phyloP scores from a whole-genome alignment of 2,329 filamentous ascomycete species.

The Aspergillus texensis region DNA sequence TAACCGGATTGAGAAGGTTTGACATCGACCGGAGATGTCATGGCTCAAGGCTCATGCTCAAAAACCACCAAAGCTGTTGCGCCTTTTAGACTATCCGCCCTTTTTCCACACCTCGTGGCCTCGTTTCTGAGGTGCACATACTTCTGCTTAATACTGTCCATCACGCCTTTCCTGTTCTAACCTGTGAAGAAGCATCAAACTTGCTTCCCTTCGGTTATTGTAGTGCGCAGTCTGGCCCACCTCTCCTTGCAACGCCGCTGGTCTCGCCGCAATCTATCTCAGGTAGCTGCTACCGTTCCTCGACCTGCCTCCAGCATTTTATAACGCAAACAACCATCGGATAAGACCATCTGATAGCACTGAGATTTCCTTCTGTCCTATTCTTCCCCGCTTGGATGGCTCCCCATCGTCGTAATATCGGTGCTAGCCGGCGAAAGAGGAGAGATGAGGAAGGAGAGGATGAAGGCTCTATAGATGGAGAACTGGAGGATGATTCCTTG shows the following conservation, averaged over 20 bases:
- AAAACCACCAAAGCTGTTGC: conserved; percentile 20
- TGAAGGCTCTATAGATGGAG: conserved; percentile 52
- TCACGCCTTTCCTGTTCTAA: conserved; percentile 3
- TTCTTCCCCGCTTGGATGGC: conserved; percentile 39
- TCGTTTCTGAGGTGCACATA: conserved; percentile 22
- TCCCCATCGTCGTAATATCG: conserved; percentile 47
- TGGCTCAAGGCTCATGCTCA: conserved; percentile 28
- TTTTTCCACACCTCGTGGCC: conserved; percentile 25
- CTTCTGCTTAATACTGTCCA: conserved; percentile 7
- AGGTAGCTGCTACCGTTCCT: conserved; percentile 20
- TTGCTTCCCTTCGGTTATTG: conserved; percentile 16
- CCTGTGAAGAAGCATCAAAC: conserved; percentile 11
- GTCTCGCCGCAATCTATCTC: conserved; percentile 23
- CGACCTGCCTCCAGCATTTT: conserved; percentile 7
- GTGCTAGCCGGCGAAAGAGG: conserved; percentile 48
- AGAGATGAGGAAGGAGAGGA: conserved; percentile 54
- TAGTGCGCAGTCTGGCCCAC: conserved; percentile 5
- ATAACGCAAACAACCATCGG: neutral
- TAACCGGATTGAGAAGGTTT: conserved; percentile 29
- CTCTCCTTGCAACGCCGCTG: conserved; percentile 24
- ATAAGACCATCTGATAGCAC: neutral
- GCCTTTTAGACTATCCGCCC: conserved; percentile 20
- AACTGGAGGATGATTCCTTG: conserved; percentile 63
- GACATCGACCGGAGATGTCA: conserved; percentile 32
- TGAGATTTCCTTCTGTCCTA: conserved; percentile 6